Conservation (phyloP, 1,284 basidiomycete genomes). For the Irpex sp. region DNA sequence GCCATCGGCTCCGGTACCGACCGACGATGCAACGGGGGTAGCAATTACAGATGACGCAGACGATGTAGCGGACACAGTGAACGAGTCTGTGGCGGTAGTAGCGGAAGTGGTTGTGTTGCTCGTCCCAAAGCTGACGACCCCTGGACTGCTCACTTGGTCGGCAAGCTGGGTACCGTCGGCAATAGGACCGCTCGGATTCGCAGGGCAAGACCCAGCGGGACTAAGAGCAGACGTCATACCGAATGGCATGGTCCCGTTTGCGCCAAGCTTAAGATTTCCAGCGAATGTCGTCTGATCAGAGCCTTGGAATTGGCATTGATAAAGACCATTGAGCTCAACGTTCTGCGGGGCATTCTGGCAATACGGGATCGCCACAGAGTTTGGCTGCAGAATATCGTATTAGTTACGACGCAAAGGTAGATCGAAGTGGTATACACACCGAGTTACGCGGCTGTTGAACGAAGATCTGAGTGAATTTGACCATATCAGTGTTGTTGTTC, state of each 20-base stretch:
- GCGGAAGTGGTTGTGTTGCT: slow-evolving; percentile 5
- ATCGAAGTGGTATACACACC: slow-evolving; percentile 20
- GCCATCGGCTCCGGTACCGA: slow-evolving; percentile 7
- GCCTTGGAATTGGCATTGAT: slow-evolving; percentile 40
- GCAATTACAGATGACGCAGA: slow-evolving; percentile 1
- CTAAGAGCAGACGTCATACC: slow-evolving; percentile 28
- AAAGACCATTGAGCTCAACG: slow-evolving; percentile 36
- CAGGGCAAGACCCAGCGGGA: slow-evolving; percentile 39
- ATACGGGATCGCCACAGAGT: slow-evolving; percentile 33
- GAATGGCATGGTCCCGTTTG: slow-evolving; percentile 35
- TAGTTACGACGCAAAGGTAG: background rate
- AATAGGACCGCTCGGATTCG: slow-evolving; percentile 34
- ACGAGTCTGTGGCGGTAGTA: background rate
- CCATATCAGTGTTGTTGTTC: slow-evolving; percentile 47
- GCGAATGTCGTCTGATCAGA: slow-evolving; percentile 29
- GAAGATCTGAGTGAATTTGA: slow-evolving; percentile 55
- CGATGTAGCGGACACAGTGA: background rate
- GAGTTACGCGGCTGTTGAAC: slow-evolving; percentile 55
- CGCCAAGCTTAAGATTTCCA: slow-evolving; percentile 25
- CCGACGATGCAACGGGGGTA: slow-evolving; percentile 19
- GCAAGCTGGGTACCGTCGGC: slow-evolving; percentile 50
- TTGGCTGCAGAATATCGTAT: slow-evolving; percentile 25
- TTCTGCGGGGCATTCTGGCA: slow-evolving; percentile 38
- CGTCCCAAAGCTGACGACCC: slow-evolving; percentile 18
- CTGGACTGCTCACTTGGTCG: slow-evolving; percentile 41